Percentiles rank a stretch among this genome's conserved stretches.
These are phyloP conservation scores for Alternaria sp. DNA, from an alignment of 2,329 filamentous ascomycete genomes.

Conservation along the genomic window DNA sequence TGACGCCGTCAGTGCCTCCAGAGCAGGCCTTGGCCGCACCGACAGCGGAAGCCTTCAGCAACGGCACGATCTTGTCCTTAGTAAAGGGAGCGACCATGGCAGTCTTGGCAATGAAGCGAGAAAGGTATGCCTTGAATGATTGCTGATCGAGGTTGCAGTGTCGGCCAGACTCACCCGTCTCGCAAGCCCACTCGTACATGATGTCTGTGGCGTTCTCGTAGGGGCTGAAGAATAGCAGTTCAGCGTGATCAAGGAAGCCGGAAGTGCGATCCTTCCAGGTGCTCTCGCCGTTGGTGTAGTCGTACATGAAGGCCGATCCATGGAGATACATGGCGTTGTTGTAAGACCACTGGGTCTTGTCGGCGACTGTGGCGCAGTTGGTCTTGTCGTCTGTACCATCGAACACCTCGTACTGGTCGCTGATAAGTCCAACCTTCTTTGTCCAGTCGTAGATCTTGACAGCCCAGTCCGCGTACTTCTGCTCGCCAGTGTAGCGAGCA, in stretches of 20 bases:
- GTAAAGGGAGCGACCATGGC: conserved; percentile 53
- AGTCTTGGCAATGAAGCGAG: conserved; percentile 65
- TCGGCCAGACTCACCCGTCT: conserved; percentile 52
- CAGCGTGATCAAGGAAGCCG: conserved; percentile 62
- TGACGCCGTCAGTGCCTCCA: conserved; percentile 47
- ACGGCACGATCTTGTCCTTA: conserved; percentile 44
- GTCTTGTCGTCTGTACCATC: conserved; percentile 60
- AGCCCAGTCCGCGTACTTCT: conserved; percentile 66
- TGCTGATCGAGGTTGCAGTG: conserved; percentile 74
- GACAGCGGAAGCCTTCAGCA: conserved; percentile 50
- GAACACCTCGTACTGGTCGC: conserved; percentile 58
- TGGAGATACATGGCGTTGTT: conserved; percentile 62
- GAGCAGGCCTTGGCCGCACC: conserved; percentile 54
- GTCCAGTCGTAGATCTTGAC: conserved; percentile 68
- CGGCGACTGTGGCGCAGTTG: conserved; percentile 57
- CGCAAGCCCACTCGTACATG: conserved; percentile 72
- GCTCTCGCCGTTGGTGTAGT: conserved; percentile 51
- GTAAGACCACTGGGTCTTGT: conserved; percentile 64
- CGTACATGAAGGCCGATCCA: conserved; percentile 64
- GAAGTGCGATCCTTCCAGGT: conserved; percentile 66
- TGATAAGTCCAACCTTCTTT: conserved; percentile 57
- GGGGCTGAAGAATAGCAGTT: conserved; percentile 61
- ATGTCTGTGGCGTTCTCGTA: conserved; percentile 58
- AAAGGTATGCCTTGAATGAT: conserved; percentile 77
- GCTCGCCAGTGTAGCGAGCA: conserved; percentile 71